Evolutionary conservation across 2,329 filamentous ascomycete species (phyloP).

Genomic region (Colletotrichum ledebouriae): DNA sequence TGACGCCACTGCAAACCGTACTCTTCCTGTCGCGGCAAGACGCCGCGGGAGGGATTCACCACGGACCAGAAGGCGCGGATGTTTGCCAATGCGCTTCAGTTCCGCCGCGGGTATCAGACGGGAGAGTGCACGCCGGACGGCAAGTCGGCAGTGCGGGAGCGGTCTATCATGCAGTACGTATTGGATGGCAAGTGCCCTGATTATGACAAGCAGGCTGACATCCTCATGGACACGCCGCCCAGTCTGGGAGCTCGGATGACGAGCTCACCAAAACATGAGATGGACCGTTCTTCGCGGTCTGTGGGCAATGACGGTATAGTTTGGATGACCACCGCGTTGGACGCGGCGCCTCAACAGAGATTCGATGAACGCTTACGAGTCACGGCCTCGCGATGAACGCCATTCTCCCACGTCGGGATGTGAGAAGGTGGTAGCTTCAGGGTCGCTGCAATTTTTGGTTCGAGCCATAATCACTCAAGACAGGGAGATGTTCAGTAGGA

Average conservation of each 20-base stretch:
- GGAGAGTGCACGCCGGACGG: slow-evolving; percentile 44
- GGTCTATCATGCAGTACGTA: slow-evolving; percentile 46
- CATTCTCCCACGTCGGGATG: too few relatives aligned
- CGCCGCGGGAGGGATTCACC: slow-evolving; percentile 42
- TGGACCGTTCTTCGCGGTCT: not conserved
- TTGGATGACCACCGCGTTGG: not conserved
- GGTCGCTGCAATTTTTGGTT: too few relatives aligned
- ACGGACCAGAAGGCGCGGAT: slow-evolving; percentile 47
- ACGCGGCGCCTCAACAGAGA: too few relatives aligned
- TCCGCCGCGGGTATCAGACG: slow-evolving; percentile 43
- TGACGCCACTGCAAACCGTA: slow-evolving; percentile 27
- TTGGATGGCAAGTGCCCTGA: slow-evolving; percentile 45
- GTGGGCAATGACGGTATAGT: not conserved
- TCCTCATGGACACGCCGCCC: slow-evolving; percentile 24
- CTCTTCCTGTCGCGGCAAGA: slow-evolving; percentile 40
- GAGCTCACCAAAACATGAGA: not conserved
- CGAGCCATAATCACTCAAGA: not conserved
- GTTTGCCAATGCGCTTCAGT: slow-evolving; percentile 44
- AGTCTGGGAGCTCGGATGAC: not conserved
- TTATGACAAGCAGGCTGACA: slow-evolving; percentile 37
- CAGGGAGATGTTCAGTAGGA: not conserved
- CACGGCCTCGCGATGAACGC: not conserved
- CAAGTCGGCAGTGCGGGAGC: slow-evolving; percentile 25
- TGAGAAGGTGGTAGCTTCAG: too few relatives aligned
- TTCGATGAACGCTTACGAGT: not conserved